These are phyloP conservation scores for Sporothrix protearum DNA, from an alignment of 2,329 filamentous ascomycete species.

Conservation along the genomic window DNA sequence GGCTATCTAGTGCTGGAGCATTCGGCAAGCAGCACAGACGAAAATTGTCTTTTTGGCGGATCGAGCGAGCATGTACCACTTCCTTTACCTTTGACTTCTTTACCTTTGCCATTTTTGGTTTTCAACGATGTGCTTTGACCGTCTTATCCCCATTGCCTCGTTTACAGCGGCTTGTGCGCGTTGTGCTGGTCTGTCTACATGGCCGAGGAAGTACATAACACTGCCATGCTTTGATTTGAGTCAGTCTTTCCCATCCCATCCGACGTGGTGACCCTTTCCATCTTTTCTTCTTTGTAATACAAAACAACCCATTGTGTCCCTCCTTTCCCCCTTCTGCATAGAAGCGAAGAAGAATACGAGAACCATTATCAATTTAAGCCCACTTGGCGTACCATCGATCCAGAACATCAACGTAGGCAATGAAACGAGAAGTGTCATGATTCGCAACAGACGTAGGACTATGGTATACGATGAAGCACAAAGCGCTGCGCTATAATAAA, in stretches of 20 bases:
- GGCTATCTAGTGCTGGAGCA: not conserved
- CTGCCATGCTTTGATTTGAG: not conserved
- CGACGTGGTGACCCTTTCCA: not conserved
- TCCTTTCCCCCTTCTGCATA: not conserved
- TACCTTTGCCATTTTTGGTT: not conserved
- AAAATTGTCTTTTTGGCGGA: not conserved
- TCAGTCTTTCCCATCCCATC: not conserved
- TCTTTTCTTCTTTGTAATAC: not conserved
- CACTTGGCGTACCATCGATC: too few relatives aligned
- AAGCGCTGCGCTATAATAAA: conserved; percentile 40
- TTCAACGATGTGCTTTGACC: not conserved
- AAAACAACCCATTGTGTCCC: too few relatives aligned
- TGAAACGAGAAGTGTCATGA: not conserved
- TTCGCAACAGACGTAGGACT: not conserved
- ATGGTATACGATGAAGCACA: not conserved
- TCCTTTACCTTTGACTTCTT: not conserved
- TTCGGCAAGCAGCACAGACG: conserved; percentile 6
- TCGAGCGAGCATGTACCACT: not conserved
- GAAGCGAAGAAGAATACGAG: not conserved
- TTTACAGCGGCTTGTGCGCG: not conserved
- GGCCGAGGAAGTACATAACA: too few relatives aligned
- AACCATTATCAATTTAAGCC: not conserved
- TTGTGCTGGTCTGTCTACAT: too few relatives aligned
- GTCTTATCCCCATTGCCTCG: not conserved
- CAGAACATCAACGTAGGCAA: not conserved